These are phyloP conservation scores for Posidonia australis DNA, from an alignment of 106 monocot genomes.

Conservation along the genomic window DNA sequence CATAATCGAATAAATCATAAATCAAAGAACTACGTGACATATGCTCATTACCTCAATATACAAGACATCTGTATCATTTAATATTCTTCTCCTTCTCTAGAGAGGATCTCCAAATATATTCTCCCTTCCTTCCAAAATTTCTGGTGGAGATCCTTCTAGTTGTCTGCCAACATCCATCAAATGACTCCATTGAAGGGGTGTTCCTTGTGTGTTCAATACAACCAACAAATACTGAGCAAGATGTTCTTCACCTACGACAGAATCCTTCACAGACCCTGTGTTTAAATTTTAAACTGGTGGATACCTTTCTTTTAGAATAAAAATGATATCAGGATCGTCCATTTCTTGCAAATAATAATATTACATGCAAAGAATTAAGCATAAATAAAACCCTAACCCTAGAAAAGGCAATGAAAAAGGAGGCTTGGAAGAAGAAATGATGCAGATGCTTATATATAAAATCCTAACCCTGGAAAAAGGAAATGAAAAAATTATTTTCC, in stretches of 20 bases:
- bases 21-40: background rate
- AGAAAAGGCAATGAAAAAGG: no score
- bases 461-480: no score
- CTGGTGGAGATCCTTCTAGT: slow-evolving; percentile 7
- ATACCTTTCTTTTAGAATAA: background rate
- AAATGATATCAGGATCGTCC: no score
- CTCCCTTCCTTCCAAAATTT: background rate
- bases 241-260: slow-evolving; percentile 29
- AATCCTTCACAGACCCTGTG: slow-evolving; percentile 27
- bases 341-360: no score
- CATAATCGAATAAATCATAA: no score
- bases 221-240: slow-evolving; percentile 24
- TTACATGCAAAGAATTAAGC: no score
- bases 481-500: no score
- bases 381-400: no score
- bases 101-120: slow-evolving; percentile 1
- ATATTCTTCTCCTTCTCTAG: background rate
- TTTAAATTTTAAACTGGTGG: background rate
- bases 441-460: no score
- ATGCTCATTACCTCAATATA: slow-evolving; percentile 19
- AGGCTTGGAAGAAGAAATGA: no score
- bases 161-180: slow-evolving; percentile 4
- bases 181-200: slow-evolving; percentile 24
- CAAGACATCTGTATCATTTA: slow-evolving; percentile 11
- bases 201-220: slow-evolving; percentile 16